Conservation (phyloP, 2,329 filamentous ascomycete genomes). For the Pseudogymnoascus sp. region DNA sequence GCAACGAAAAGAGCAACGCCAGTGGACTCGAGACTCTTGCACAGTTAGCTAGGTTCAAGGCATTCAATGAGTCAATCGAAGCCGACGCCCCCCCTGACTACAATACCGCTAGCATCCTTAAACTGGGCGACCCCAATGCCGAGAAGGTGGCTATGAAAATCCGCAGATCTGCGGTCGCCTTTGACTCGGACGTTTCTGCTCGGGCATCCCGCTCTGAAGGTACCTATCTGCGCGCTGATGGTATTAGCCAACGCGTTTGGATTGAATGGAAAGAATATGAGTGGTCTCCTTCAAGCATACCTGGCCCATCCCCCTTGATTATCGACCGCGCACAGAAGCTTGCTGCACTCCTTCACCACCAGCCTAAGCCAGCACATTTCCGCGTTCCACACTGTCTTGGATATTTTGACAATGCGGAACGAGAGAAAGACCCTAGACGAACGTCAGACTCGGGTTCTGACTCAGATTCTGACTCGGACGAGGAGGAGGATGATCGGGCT, state of each 20-base stretch:
- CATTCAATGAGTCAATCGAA: constrained; percentile 42
- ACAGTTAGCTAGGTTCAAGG: constrained; percentile 42
- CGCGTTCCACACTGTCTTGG: constrained; percentile 43
- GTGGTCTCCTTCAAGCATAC: constrained; percentile 27
- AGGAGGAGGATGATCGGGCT: constrained; percentile 33
- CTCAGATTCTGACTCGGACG: constrained; percentile 16
- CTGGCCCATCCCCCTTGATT: constrained; percentile 34
- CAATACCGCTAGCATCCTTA: constrained; percentile 32
- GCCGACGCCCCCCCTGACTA: constrained; percentile 30
- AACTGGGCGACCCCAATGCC: constrained; percentile 31
- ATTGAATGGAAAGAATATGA: constrained; percentile 45
- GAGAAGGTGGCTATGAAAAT: constrained; percentile 23
- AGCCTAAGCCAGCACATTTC: constrained; percentile 41
- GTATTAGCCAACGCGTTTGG: constrained; percentile 35
- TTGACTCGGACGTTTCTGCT: constrained; percentile 3
- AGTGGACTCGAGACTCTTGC: constrained; percentile 35
- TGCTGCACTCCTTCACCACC: constrained; percentile 39
- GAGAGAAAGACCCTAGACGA: not conserved
- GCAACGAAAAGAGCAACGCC: constrained; percentile 26
- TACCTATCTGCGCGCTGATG: constrained; percentile 29
- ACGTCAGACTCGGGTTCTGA: not conserved
- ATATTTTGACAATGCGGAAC: constrained; percentile 38
- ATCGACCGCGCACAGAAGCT: constrained; percentile 39
- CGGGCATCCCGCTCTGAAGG: constrained; percentile 32
- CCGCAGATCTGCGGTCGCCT: constrained; percentile 13